Percentiles rank a stretch among this genome's conserved stretches.
phyloP scores from a whole-genome alignment of 2,329 filamentous ascomycete genomes.

The Fusarium heterosporum region DNA sequence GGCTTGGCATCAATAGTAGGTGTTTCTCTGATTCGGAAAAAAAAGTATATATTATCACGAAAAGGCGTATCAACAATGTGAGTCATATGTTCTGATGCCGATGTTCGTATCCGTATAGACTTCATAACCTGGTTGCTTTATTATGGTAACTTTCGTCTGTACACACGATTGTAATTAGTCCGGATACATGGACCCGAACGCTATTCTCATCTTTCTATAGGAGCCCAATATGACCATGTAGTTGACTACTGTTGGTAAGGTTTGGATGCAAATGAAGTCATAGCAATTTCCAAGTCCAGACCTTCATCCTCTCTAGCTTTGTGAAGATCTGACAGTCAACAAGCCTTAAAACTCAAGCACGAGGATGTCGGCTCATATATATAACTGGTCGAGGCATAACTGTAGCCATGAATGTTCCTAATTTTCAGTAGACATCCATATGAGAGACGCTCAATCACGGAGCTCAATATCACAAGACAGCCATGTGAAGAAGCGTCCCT shows the following conservation, averaged over 20 bases:
- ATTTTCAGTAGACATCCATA: background rate
- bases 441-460: background rate
- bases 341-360: background rate
- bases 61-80: too few species aligned
- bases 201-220: background rate
- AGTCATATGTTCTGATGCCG: too few species aligned
- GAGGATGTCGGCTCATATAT: background rate
- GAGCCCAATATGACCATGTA: background rate
- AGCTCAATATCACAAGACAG: background rate
- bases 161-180: background rate
- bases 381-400: background rate
- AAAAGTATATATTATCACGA: too few species aligned
- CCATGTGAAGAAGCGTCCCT: background rate
- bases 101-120: too few species aligned
- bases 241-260: background rate
- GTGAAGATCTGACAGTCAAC: background rate
- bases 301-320: background rate
- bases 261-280: background rate
- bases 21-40: too few species aligned
- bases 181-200: background rate
- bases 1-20: too few species aligned
- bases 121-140: too few species aligned
- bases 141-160: too few species aligned
- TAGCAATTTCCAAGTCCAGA: background rate
- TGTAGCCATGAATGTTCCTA: too few species aligned